phyloP scores from a whole-genome alignment of 768 basidiomycete species.

The Leccinellum luteum region DNA sequence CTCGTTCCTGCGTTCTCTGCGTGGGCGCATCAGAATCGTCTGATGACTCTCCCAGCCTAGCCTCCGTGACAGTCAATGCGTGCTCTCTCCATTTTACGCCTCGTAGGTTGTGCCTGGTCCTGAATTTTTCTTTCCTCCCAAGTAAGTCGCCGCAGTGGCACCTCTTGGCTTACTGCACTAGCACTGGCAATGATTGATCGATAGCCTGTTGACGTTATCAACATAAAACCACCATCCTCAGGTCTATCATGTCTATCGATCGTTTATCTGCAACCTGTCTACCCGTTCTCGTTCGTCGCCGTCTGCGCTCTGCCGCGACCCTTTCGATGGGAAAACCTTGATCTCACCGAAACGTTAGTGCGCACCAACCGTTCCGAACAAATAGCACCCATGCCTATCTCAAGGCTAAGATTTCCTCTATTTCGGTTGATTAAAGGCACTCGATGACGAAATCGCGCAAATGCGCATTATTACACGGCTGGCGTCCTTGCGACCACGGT shows the following conservation, averaged over 20 bases:
- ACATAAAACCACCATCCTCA: neutral
- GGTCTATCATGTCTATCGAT: neutral
- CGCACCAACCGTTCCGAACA: slow-evolving; percentile 11
- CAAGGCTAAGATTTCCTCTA: neutral
- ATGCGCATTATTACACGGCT: neutral
- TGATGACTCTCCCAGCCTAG: slow-evolving; percentile 12
- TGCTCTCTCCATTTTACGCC: neutral
- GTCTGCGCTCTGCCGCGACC: slow-evolving; percentile 12
- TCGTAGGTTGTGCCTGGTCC: slow-evolving; percentile 15
- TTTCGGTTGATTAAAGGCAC: neutral
- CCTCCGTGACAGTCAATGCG: slow-evolving; percentile 12
- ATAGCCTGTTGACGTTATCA: neutral
- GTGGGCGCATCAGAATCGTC: slow-evolving; percentile 19
- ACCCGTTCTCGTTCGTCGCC: neutral
- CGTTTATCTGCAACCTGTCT: neutral
- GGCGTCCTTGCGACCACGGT: slow-evolving; percentile 10
- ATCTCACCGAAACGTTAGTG: neutral
- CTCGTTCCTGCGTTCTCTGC: neutral
- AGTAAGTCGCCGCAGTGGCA: neutral
- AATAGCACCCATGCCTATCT: neutral
- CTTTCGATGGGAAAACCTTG: slow-evolving; percentile 19
- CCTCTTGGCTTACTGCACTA: neutral
- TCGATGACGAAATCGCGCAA: slow-evolving; percentile 8
- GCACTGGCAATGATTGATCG: neutral
- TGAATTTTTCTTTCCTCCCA: slow-evolving; percentile 1